Conservation (phyloP, 768 basidiomycete genomes). For the Cystofilobasidium bisporidii region DNA sequence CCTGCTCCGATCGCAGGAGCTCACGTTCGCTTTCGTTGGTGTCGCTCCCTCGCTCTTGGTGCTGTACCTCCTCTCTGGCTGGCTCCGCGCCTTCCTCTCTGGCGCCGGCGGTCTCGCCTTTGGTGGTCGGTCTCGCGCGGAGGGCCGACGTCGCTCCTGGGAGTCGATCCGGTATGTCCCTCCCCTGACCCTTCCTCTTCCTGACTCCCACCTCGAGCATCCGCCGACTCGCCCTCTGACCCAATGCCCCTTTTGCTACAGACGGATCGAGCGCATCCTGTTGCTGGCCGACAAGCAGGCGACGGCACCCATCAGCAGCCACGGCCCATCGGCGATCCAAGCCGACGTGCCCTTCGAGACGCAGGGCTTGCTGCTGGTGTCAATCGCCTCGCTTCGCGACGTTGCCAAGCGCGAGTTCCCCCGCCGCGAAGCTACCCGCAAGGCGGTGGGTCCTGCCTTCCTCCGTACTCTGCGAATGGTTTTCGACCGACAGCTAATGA, state of each 20-base stretch:
- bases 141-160: slow-evolving; percentile 15
- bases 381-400: slow-evolving; percentile 42
- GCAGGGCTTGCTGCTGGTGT: slow-evolving; percentile 49
- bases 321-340: neutral
- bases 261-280: slow-evolving; percentile 26
- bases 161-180: slow-evolving; percentile 13
- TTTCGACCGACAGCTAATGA: neutral
- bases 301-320: neutral
- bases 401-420: slow-evolving; percentile 45
- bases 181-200: no score
- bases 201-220: no score
- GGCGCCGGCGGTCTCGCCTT: slow-evolving; percentile 9
- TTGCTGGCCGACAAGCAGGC: slow-evolving; percentile 7
- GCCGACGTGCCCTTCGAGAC: slow-evolving; percentile 35
- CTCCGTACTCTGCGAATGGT: neutral
- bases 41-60: slow-evolving; percentile 80
- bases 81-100: slow-evolving; percentile 46
- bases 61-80: slow-evolving; percentile 58
- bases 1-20: slow-evolving; percentile 81
- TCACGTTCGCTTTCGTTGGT: slow-evolving; percentile 94
- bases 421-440: slow-evolving; percentile 9
- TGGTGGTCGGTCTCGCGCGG: neutral
- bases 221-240: neutral
- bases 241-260: neutral
- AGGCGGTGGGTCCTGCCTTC: slow-evolving; percentile 4